Evolutionary conservation across 2,329 filamentous ascomycete species (phyloP), one percentile per base, ranked within the genome.

Genomic region (Fusarium hostae): DNA sequence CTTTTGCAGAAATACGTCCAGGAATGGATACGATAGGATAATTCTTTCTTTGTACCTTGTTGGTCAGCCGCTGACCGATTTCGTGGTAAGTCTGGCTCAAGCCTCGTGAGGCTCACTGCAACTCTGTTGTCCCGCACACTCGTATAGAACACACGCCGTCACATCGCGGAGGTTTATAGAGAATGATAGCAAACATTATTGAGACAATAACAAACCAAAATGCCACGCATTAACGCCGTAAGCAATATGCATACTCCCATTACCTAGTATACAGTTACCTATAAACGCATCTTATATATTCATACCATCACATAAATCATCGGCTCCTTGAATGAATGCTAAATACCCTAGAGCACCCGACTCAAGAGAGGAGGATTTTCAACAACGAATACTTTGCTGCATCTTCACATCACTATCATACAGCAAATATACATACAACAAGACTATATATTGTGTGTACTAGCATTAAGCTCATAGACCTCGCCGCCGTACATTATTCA

Each of bases 401-500:
- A 22, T 15, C 12, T 12, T 39, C n/a, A 11, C 15, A 30, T 24
- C n/a, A 62, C 13, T n/a, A 32, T 24, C 7, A 15, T 30, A 24
- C 12, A 51, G 20, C 11, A 6, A 12, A 37, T 10, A 43, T 30
- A 50, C 13, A 35, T n/a, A 41, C 22, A 58, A 66, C 32, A 60
- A 54, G 11, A 54, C 41, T 50, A 43, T 63, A 61, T 68, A 66
- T 63, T 70, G 61, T 61, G 71, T 56, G 58, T 51, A 59, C 40
- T 54, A 68, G 59, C 56, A 57, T 57, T 52, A 63, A 68, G 69
- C 59, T 70, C 62, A 43, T 71, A 50, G 44, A 51, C 52, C 57
- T 52, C 44, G 39, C 61, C 59, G 70, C 58, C 63, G 48, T 61
- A 68, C 74, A 68, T 76, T 67, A 73, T 54, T 66, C 65, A 68